These are phyloP conservation scores for Takashimella tepidaria DNA, from an alignment of 1,284 basidiomycete species.

Conservation along the genomic window DNA sequence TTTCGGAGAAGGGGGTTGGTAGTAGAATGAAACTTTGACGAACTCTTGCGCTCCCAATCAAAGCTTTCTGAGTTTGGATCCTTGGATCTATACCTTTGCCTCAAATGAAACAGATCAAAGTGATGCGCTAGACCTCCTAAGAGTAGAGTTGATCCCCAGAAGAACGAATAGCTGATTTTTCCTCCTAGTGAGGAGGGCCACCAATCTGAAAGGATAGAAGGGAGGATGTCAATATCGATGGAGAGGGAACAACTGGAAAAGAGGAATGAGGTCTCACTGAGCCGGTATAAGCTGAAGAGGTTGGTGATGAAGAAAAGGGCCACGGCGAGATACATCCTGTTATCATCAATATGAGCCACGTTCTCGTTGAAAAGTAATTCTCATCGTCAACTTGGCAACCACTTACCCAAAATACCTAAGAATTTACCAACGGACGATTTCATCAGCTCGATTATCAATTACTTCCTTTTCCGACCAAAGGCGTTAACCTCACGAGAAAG, in stretches of 20 bases:
- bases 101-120: conserved; percentile 46
- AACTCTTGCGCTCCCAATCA: conserved; percentile 57
- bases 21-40: conserved; percentile 10
- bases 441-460: conserved; percentile 4
- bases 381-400: too few relatives aligned
- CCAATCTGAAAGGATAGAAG: too few relatives aligned
- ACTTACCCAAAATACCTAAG: conserved; percentile 42
- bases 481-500: background rate
- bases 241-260: background rate
- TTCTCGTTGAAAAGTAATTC: too few relatives aligned
- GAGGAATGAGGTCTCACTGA: conserved; percentile 26
- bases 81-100: conserved; percentile 24
- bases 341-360: background rate
- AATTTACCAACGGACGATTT: background rate
- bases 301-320: conserved; percentile 55
- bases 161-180: conserved; percentile 50
- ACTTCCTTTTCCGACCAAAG: too few relatives aligned
- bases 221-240: background rate
- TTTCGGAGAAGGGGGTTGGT: background rate
- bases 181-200: conserved; percentile 51
- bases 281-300: conserved; percentile 53
- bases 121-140: conserved; percentile 51
- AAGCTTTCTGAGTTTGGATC: conserved; percentile 35
- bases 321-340: conserved; percentile 49
- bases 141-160: conserved; percentile 51